phyloP scores from a whole-genome alignment of 208 protist species.

The Vickermania spadyakhi region DNA sequence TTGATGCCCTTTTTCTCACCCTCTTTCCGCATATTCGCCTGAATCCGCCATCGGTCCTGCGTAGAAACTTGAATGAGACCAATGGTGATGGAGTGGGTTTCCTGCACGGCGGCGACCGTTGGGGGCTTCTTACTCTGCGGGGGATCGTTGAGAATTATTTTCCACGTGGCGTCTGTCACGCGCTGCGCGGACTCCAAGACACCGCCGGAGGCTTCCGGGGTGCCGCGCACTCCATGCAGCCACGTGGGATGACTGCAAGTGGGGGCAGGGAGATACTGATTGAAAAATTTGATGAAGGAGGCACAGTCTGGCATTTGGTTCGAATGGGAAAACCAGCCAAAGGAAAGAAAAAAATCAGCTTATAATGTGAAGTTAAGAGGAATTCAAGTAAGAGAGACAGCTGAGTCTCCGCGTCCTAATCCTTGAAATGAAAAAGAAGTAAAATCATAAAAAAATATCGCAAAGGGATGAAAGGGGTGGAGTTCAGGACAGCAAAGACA shows the following conservation, averaged over 20 bases:
- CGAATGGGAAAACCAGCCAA: too few relatives aligned
- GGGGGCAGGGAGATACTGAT: slow-evolving; percentile 38
- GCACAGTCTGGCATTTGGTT: slow-evolving; percentile 54
- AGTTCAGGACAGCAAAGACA: too few relatives aligned
- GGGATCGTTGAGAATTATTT: slow-evolving; percentile 18
- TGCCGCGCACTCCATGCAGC: slow-evolving; percentile 4
- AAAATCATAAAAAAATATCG: too few relatives aligned
- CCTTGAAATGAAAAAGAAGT: too few relatives aligned
- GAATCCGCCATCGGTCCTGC: slow-evolving; percentile 80
- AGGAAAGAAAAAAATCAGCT: too few relatives aligned
- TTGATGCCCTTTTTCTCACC: slow-evolving; percentile 55
- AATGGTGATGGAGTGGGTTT: slow-evolving; percentile 28
- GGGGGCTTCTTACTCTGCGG: background rate
- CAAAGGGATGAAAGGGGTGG: too few relatives aligned
- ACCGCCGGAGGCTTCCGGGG: background rate
- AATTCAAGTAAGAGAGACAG: too few relatives aligned
- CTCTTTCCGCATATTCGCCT: slow-evolving; percentile 78
- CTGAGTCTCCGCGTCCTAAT: too few relatives aligned
- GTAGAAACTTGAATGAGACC: slow-evolving; percentile 68
- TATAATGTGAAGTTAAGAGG: too few relatives aligned
- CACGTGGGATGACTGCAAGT: slow-evolving; percentile 14
- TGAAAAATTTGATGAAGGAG: slow-evolving; percentile 77
- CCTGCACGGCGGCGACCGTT: background rate
- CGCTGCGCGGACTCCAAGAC: slow-evolving; percentile 7
- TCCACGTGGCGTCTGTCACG: slow-evolving; percentile 60